A percentile compares a stretch with the other conserved stretches of the same genome.
These are phyloP conservation scores for Ichthyophonus hoferi DNA, from an alignment of 208 protist species.

Conservation along the genomic window DNA sequence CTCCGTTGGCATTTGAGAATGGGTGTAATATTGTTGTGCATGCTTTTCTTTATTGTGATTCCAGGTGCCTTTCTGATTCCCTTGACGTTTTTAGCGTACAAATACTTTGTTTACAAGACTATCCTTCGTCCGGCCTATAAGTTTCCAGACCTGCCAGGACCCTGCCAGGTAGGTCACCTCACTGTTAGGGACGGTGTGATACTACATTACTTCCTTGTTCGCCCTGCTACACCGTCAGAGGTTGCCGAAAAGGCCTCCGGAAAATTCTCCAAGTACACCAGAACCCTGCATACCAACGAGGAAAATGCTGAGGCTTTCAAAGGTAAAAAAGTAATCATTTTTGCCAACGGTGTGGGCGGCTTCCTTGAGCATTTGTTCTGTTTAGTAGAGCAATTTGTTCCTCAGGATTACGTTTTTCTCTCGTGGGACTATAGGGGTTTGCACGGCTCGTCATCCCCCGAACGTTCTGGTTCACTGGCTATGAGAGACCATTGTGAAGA, in stretches of 20 bases:
- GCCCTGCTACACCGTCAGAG: neutral
- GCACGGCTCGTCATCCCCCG: neutral
- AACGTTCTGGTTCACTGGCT: neutral
- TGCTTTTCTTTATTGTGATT: too few relatives aligned
- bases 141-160: neutral
- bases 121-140: neutral
- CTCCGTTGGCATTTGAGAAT: too few relatives aligned
- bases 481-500: slow-evolving; percentile 15
- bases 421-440: slow-evolving; percentile 3
- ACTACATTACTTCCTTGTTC: neutral
- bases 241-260: neutral
- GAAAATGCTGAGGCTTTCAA: neutral
- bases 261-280: too few relatives aligned
- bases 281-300: neutral
- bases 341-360: neutral
- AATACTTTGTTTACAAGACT: neutral
- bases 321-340: neutral
- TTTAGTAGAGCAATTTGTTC: neutral
- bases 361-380: neutral
- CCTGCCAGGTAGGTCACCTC: neutral
- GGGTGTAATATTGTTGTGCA: too few relatives aligned
- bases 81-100: neutral
- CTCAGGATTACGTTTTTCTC: neutral
- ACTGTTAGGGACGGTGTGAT: neutral
- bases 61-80: neutral